Evolutionary conservation across 2,329 filamentous ascomycete genomes (phyloP).

Genomic region (Nannizziopsis barbatae): DNA sequence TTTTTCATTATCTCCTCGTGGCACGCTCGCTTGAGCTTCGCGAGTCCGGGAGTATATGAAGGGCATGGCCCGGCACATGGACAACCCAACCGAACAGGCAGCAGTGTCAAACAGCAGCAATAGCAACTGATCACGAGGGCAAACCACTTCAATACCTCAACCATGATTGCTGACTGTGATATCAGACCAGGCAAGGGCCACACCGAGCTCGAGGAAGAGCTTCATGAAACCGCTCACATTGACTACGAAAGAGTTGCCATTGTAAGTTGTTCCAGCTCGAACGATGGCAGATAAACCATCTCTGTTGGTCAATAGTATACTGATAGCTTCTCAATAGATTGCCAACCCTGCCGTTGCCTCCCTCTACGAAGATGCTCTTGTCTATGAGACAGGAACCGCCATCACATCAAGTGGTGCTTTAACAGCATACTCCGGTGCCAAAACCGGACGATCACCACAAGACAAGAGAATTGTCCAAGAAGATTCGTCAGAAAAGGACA

Average conservation of each 20-base stretch:
- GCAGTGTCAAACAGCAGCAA: background rate
- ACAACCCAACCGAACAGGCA: background rate
- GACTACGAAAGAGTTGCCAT: slow-evolving; percentile 98
- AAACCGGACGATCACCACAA: slow-evolving; percentile 90
- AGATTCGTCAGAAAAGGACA: slow-evolving; percentile 70
- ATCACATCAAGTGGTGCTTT: slow-evolving; percentile 92
- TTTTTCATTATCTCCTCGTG: slow-evolving; percentile 1
- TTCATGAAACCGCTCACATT: slow-evolving; percentile 95
- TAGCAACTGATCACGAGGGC: background rate
- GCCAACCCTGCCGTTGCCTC: slow-evolving; percentile 92
- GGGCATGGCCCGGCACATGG: background rate
- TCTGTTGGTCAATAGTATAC: background rate
- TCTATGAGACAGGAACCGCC: slow-evolving; percentile 93
- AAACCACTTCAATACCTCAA: background rate
- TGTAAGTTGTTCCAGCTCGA: slow-evolving; percentile 46
- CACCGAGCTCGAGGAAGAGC: slow-evolving; percentile 94
- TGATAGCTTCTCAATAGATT: slow-evolving; percentile 35
- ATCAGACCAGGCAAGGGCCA: slow-evolving; percentile 69
- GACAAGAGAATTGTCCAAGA: slow-evolving; percentile 98
- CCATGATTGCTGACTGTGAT: slow-evolving; percentile 13
- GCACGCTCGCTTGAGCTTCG: background rate
- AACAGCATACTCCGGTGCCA: slow-evolving; percentile 94
- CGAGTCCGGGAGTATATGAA: slow-evolving; percentile 2
- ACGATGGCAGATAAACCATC: slow-evolving; percentile 7
- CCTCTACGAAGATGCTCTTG: slow-evolving; percentile 96